phyloP scores from a whole-genome alignment of 768 basidiomycete species.

The Xanthoconium stramineum region DNA sequence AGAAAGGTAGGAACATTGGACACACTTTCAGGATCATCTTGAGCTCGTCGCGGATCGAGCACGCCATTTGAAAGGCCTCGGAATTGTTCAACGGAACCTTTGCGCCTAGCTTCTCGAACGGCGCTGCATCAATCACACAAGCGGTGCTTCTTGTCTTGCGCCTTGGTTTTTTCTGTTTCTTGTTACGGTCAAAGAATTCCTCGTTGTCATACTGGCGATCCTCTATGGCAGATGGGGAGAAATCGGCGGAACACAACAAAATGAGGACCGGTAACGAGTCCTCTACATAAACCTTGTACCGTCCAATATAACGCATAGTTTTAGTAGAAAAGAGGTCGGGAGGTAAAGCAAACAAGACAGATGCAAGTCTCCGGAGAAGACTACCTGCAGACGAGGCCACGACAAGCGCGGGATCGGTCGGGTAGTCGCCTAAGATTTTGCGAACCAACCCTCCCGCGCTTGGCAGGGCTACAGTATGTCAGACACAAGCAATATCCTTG shows the following conservation, averaged over 20 bases:
- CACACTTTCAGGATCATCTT: conserved; percentile 30
- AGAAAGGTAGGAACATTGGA: background rate
- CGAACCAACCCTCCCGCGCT: conserved; percentile 9
- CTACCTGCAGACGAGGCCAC: conserved; percentile 16
- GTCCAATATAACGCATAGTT: conserved; percentile 10
- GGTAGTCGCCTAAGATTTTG: conserved; percentile 35
- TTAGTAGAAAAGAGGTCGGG: conserved; percentile 11
- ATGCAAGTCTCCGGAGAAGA: conserved; percentile 27
- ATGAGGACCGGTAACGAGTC: conserved; percentile 21
- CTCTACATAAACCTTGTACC: conserved; percentile 22
- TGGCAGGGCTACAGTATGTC: conserved; percentile 13
- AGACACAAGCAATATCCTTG: background rate
- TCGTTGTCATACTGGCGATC: conserved; percentile 1
- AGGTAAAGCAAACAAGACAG: conserved; percentile 24
- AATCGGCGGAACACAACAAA: conserved; percentile 16
- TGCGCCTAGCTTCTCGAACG: conserved; percentile 30
- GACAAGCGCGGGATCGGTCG: conserved; percentile 22
- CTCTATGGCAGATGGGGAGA: background rate
- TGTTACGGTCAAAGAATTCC: conserved; percentile 9
- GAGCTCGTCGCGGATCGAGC: conserved; percentile 23
- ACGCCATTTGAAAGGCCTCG: conserved; percentile 16
- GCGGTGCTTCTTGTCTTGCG: conserved; percentile 10
- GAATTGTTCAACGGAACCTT: conserved; percentile 23
- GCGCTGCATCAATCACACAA: conserved; percentile 22
- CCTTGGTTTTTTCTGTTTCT: conserved; percentile 30